Evolutionary conservation across 129 eudicot genomes (phyloP), one percentile per base, ranked within the genome.

Genomic region (Tanacetum coccineum): DNA sequence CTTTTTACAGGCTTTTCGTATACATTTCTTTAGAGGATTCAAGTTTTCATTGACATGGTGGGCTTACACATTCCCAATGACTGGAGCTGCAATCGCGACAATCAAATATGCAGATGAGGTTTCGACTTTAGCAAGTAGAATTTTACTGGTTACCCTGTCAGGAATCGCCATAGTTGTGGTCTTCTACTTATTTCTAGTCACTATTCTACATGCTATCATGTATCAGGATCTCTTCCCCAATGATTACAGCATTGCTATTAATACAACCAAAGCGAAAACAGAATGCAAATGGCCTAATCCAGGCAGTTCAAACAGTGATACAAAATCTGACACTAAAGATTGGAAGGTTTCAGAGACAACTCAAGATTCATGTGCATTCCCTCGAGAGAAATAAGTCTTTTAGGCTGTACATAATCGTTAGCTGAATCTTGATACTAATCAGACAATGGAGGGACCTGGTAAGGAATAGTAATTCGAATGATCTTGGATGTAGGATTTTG

Each of bases 21-120:
- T 62, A 66, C 87, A 55, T 21, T 21, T 55, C 36, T 55, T 55
- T 55, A 19, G 36, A 63, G 95, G 95, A 45, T 75, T 83, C 77
- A 83, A 83, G 85, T 83, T 87, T 62, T 83, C 95, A 40, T 26
- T 87, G 73, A 82, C 95, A 7, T 87, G 95, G 95, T 87, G 95
- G 95, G 95, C 95, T 13, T 87, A 87, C 83, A 87, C 95, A 18
- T 87, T 87, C 66, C 95, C 95, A 0, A 84, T 84, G 90, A 81
- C 95, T 0, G 95, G 79, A 19, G 90, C 87, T 15, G 82, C 95
- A 66, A 81, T 81, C 13, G 90, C 95, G 2, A 83, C 87, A 13
- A 75, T 87, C 32, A 71, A 55, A n/a, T 87, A 84, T 73, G 61
- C 95, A 2, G 70, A 11, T 26, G 90, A 66, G 75, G 64, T 59